Evolutionary conservation across 2,329 filamentous ascomycete species (phyloP).

Genomic region (Talaromyces atroroseus): DNA sequence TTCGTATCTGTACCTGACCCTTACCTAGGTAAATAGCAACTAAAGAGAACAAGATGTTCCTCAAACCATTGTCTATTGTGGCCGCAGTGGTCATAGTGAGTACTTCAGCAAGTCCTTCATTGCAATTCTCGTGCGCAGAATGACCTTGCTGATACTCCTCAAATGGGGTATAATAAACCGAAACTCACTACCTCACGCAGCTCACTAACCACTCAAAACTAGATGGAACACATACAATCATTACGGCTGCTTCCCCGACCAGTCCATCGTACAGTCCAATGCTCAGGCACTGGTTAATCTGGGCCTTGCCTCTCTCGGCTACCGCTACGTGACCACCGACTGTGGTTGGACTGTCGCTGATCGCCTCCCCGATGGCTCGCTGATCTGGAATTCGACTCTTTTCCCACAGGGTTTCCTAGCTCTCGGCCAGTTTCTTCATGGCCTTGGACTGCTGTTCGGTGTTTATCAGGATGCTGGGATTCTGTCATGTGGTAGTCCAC

Average conservation of each 20-base stretch:
- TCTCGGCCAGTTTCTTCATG: conserved; percentile 36
- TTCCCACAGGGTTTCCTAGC: conserved; percentile 41
- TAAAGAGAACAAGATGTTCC: too few species aligned
- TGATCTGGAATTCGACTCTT: conserved; percentile 38
- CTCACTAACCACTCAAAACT: conserved; percentile 5
- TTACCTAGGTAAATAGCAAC: too few species aligned
- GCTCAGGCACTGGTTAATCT: conserved; percentile 50
- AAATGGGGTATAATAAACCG: conserved; percentile 26
- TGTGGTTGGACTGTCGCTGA: conserved; percentile 51
- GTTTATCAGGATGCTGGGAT: conserved; percentile 43
- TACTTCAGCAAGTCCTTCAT: background rate
- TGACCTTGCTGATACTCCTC: conserved; percentile 24
- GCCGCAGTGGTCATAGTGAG: too few species aligned
- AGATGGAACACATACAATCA: conserved; percentile 58
- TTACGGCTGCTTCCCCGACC: conserved; percentile 47
- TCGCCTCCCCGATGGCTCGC: conserved; percentile 32
- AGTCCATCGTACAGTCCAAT: conserved; percentile 47
- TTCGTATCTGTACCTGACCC: too few species aligned
- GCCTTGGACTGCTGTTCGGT: conserved; percentile 38
- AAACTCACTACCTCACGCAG: background rate
- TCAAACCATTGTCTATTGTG: too few species aligned
- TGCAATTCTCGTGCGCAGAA: conserved; percentile 14
- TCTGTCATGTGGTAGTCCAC: conserved; percentile 32
- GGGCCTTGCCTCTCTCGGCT: conserved; percentile 50
- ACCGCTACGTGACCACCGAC: conserved; percentile 53